Conservation (phyloP, 2,329 filamentous ascomycete species). For the Pyricularia pennisetigena region DNA sequence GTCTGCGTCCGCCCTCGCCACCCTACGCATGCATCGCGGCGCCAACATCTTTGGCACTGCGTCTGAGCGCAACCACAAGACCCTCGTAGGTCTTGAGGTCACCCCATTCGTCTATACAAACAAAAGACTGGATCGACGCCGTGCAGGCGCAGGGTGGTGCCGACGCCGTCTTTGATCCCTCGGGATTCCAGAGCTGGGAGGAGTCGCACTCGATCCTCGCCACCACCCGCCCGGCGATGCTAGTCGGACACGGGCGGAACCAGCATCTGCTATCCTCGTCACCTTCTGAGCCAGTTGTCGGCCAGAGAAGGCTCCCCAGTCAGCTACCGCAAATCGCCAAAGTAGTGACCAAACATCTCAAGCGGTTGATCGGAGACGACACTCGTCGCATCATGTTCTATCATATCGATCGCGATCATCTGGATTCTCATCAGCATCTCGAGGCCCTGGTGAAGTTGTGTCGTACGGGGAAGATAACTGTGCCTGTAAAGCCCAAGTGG, state of each 20-base stretch:
- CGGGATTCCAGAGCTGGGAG: constrained; percentile 40
- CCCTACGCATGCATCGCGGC: constrained; percentile 29
- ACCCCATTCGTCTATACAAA: constrained; percentile 35
- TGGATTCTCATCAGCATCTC: constrained; percentile 21
- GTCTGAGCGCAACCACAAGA: constrained; percentile 31
- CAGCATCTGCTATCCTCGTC: constrained; percentile 16
- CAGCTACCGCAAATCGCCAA: constrained; percentile 21
- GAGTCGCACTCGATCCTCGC: constrained; percentile 35
- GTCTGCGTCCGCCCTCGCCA: constrained; percentile 29
- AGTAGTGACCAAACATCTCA: constrained; percentile 18
- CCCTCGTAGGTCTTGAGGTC: constrained; percentile 26
- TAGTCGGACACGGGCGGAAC: constrained; percentile 29
- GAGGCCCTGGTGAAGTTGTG: constrained; percentile 20
- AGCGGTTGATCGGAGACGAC: constrained; percentile 8
- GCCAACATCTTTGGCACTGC: constrained; percentile 40
- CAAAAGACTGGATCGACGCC: constrained; percentile 36
- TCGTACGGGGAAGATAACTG: constrained; percentile 19
- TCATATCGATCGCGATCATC: constrained; percentile 22
- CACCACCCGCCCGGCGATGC: constrained; percentile 11
- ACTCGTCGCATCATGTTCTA: constrained; percentile 25
- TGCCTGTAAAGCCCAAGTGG: constrained; percentile 29
- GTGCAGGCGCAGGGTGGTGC: constrained; percentile 35
- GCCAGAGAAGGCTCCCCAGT: constrained; percentile 14
- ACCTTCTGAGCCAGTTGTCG: neutral
- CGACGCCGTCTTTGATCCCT: constrained; percentile 35